Base-by-base conservation (phyloP, 345 rosid species). In the Mangifera indica region DNA sequence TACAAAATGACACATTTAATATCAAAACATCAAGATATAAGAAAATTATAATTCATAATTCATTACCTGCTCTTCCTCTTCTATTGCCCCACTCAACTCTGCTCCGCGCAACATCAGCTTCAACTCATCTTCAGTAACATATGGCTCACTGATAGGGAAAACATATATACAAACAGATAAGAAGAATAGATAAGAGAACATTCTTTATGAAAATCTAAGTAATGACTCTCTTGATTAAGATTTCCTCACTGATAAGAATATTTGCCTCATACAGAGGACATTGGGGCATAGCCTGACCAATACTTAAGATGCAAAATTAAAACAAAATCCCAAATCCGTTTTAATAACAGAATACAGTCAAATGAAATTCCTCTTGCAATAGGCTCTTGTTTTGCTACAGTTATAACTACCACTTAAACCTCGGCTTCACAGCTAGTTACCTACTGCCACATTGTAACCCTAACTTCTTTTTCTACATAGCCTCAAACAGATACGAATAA, bases 41-140 rank as follows among this genome's bases (percentile, higher is more conserved):
- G 10, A 34, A 52, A 10, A 6, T 25, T 40, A 64, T 52, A 10
- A 59, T 51, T 68, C 34, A 32, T 34, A 32, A 58, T 46, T 10
- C 13, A 51, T 76, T 81, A 91, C 99, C 94, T 95, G 99, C 72
- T 95, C 99, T 79, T 95, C 99, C 87, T 95, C 99, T 81, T 95
- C 99, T 72, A 95, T 95, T n/a, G 98, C 98, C 6, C 99, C 99
- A 74, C 99, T 95, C 71, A 95, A 57, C 80, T 92, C 97, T 77
- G 97, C 99, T 52, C 99, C 99, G 32, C 98, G 86, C 82, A 95
- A 73, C 99, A 95, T 92, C 83, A 95, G 77, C 83, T 95, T 92
- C 77, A 95, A 67, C 84, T 95, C 98, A 72, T 95, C 99, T 78
- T 95, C 98, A 74, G 99, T 95, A 72, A 95, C 99, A 78, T 89